A percentile compares a stretch with the other conserved stretches of the same genome.
Conservation (phyloP, 2,329 filamentous ascomycete species). For the Fusarium caatingaense region DNA sequence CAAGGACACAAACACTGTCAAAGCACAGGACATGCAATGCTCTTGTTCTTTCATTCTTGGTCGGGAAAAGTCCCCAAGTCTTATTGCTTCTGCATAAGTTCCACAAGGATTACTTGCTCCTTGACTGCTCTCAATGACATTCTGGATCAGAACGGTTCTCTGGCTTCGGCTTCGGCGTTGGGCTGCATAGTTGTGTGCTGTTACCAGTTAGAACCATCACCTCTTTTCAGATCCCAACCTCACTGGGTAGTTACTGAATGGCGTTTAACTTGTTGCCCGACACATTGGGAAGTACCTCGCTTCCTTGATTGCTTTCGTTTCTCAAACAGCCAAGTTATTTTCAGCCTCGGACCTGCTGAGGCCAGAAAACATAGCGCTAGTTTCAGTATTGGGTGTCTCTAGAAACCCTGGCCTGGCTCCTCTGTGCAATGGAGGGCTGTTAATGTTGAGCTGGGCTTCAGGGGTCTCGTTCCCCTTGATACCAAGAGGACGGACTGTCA, state of each 20-base stretch:
- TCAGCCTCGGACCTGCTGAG: not conserved
- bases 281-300: not conserved
- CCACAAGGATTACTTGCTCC: not conserved
- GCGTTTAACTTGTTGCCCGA: not conserved
- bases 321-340: not conserved
- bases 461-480: not conserved
- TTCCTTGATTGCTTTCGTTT: not conserved
- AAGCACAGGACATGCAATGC: not conserved
- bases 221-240: not conserved
- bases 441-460: not conserved
- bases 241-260: not conserved
- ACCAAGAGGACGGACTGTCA: not conserved
- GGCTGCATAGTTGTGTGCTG: not conserved
- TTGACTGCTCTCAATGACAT: not conserved
- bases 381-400: conserved; percentile 12
- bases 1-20: not conserved
- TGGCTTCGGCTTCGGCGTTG: not conserved
- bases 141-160: not conserved
- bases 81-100: not conserved
- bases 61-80: not conserved
- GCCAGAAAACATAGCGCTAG: not conserved
- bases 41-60: not conserved
- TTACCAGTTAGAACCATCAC: not conserved
- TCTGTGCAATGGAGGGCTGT: not conserved
- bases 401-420: not conserved